phyloP scores from a whole-genome alignment of 306 rosid species.

The Sindora glabra region DNA sequence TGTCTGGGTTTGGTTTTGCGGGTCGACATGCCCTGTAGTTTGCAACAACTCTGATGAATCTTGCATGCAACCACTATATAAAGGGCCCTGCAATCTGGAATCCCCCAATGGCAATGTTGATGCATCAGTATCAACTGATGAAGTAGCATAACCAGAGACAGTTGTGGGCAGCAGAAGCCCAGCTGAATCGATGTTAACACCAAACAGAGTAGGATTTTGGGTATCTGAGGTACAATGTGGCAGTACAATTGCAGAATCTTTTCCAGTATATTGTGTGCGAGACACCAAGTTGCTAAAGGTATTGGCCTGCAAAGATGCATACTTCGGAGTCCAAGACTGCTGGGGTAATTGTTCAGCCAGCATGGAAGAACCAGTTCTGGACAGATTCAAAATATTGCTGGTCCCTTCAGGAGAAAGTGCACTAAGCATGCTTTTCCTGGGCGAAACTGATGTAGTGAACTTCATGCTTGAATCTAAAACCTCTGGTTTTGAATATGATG shows the following conservation, averaged over 20 bases:
- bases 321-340: conserved; percentile 53
- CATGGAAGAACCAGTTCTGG: conserved; percentile 52
- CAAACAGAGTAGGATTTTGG: conserved; percentile 63
- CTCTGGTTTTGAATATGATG: conserved; percentile 53
- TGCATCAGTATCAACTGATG: conserved; percentile 46
- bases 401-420: conserved; percentile 65
- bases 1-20: conserved; percentile 46
- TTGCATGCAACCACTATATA: conserved; percentile 51
- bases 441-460: conserved; percentile 41
- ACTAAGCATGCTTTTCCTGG: conserved; percentile 46
- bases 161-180: conserved; percentile 76
- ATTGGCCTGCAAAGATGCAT: conserved; percentile 43
- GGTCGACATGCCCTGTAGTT: conserved; percentile 56
- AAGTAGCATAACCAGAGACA: conserved; percentile 37
- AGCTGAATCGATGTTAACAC: conserved; percentile 74
- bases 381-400: conserved; percentile 41
- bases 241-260: conserved; percentile 38
- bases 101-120: conserved; percentile 56
- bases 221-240: conserved; percentile 41
- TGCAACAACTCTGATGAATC: conserved; percentile 66
- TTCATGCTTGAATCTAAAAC: conserved; percentile 51
- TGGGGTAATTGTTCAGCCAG: conserved; percentile 57
- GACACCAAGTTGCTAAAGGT: conserved; percentile 48
- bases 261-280: conserved; percentile 48
- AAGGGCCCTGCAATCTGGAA: conserved; percentile 56